Evolutionary conservation across 1,284 basidiomycete genomes (phyloP), one percentile per base, ranked within the genome.

Genomic region (Puccinia horiana): DNA sequence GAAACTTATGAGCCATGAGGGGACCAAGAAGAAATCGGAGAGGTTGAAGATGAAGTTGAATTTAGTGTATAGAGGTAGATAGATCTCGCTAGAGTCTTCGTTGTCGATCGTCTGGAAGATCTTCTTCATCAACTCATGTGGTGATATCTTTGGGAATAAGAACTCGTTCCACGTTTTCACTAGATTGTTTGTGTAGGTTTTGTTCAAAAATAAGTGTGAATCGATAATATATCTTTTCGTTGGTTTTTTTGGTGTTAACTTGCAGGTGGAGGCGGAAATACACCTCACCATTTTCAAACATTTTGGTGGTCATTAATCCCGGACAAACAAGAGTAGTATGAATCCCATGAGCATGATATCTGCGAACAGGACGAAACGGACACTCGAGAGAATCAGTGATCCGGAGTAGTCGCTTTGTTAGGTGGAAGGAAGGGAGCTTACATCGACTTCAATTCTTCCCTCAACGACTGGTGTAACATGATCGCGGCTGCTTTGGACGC

Each of bases 401-500:
- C 16, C 5, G 29, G 6, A 12, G 63, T n/a, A 1, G 58, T 61
- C 70, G n/a, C 29, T 52, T 70, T 23, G 14, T 42, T 23, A 23
- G 16, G 35, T 61, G 23, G 18, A 29, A 61, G 9, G 35, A 23
- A 47, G 47, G 40, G 32, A 37, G 29, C 72, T 32, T 2, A 73
- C 78, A 42, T 73, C 44, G 67, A 18, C 18, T 73, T 40, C 35
- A 96, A 90, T 86, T 97, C 95, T 84, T 91, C 92, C 61, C 93
- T 90, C 76, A 97, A 89, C 9, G 92, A 92, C 84, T 94, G 92
- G 84, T 95, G 91, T 65, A 96, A 87, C 40, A 90, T 90, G 29
- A 93, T 88, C 29, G 93, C 85, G 12, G 94, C 94, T 12, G 94
- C 93, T 88, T 96, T 97, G 42, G 93, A 94, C 6, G 94, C 93